phyloP scores from a whole-genome alignment of 805 yeast species.

The Metschnikowia santaceciliae region DNA sequence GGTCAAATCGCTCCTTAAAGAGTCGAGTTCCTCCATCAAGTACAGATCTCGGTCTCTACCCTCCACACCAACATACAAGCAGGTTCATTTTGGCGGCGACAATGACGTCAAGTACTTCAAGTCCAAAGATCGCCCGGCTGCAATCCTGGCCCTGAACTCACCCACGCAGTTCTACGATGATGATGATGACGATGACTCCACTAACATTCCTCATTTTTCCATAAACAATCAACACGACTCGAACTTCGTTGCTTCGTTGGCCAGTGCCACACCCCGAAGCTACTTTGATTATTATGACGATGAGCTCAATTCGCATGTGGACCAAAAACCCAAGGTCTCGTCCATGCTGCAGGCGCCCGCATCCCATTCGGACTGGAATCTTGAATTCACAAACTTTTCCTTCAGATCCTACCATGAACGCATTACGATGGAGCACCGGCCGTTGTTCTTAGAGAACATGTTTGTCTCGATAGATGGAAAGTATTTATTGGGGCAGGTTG shows the following conservation, averaged over 20 bases:
- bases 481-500: slow-evolving; percentile 65
- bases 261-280: slow-evolving; percentile 3
- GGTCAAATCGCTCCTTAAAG: slow-evolving; percentile 66
- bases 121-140: slow-evolving; percentile 69
- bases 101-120: slow-evolving; percentile 69
- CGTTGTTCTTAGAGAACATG: slow-evolving; percentile 55
- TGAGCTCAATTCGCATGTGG: slow-evolving; percentile 16
- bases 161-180: slow-evolving; percentile 37
- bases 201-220: slow-evolving; percentile 12
- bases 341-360: slow-evolving; percentile 13
- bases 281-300: slow-evolving; percentile 18
- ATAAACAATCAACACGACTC: slow-evolving; percentile 23
- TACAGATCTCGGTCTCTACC: slow-evolving; percentile 37
- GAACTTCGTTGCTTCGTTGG: not conserved
- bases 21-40: slow-evolving; percentile 27
- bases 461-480: slow-evolving; percentile 56
- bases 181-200: slow-evolving; percentile 17
- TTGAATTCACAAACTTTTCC: slow-evolving; percentile 41
- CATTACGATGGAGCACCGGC: not conserved
- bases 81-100: slow-evolving; percentile 75
- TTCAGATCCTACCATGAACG: slow-evolving; percentile 43
- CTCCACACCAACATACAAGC: slow-evolving; percentile 55
- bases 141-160: slow-evolving; percentile 65
- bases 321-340: slow-evolving; percentile 12
- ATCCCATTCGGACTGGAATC: slow-evolving; percentile 37